Percentiles rank a stretch among this genome's conserved stretches.
Evolutionary conservation across 2,329 filamentous ascomycete genomes (phyloP).

Genomic region (Botryosphaeria dothidea): DNA sequence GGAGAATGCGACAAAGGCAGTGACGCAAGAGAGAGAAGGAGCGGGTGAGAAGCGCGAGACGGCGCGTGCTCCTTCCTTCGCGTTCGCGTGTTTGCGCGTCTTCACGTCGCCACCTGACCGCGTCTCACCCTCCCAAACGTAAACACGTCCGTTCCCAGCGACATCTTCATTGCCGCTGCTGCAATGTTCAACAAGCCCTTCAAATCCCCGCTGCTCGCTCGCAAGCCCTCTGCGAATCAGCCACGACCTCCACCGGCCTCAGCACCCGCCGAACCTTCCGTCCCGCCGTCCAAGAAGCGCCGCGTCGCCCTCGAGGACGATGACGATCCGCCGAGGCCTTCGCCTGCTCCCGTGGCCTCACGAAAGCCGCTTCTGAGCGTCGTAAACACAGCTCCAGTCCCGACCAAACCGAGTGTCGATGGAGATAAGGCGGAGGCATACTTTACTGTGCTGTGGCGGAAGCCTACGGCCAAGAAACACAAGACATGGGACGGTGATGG

Average conservation of each 20-base stretch:
- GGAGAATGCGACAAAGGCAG: too few species aligned
- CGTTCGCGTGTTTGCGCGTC: neutral
- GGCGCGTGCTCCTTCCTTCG: neutral
- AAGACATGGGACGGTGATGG: constrained; percentile 79
- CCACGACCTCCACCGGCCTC: constrained; percentile 21
- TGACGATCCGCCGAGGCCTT: constrained; percentile 23
- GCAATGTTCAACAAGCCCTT: constrained; percentile 36
- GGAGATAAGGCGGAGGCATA: constrained; percentile 36
- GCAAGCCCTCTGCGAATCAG: constrained; percentile 16
- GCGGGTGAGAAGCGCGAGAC: too few species aligned
- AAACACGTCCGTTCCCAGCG: neutral
- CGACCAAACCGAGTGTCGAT: constrained; percentile 10
- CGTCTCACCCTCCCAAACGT: neutral
- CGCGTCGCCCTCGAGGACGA: constrained; percentile 38
- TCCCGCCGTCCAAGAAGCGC: constrained; percentile 45
- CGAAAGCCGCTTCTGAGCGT: constrained; percentile 33
- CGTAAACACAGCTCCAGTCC: constrained; percentile 27
- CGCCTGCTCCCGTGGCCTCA: constrained; percentile 21
- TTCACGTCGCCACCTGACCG: constrained; percentile 13
- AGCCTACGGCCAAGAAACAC: constrained; percentile 70
- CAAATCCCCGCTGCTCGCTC: constrained; percentile 34
- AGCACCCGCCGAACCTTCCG: constrained; percentile 23
- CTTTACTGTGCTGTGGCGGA: constrained; percentile 56
- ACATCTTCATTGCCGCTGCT: neutral
- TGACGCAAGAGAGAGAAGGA: too few species aligned